Evolutionary conservation across 228 moss, liverwort and hornwort species (phyloP).

Genomic region (Sphagnum magellanicum): DNA sequence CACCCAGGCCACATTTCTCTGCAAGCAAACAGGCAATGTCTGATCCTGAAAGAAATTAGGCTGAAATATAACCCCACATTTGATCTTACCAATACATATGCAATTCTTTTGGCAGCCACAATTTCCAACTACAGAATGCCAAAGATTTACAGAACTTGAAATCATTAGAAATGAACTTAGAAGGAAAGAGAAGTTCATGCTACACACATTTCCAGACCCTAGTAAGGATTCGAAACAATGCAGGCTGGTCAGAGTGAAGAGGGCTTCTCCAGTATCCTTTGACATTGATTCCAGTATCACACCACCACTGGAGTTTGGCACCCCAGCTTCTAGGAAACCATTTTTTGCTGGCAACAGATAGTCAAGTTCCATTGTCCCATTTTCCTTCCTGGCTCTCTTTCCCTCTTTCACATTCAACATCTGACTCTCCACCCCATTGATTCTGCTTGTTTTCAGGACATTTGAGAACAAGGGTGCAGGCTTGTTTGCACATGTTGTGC

Average conservation of each 20-base stretch:
- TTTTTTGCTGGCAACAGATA: conserved; percentile 30
- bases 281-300: conserved; percentile 34
- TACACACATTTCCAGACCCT: conserved; percentile 34
- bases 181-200: not conserved
- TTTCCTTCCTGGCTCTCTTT: conserved; percentile 25
- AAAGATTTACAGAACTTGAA: too few species aligned
- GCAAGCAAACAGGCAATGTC: too few species aligned
- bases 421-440: conserved; percentile 25
- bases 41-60: too few species aligned
- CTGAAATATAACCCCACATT: too few species aligned
- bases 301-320: conserved; percentile 32
- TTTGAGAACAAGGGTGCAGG: conserved; percentile 54
- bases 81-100: too few species aligned
- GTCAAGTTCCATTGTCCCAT: conserved; percentile 23
- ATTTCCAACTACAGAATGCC: too few species aligned
- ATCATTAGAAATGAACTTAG: too few species aligned
- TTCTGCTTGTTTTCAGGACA: conserved; percentile 26
- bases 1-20: too few species aligned
- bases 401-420: conserved; percentile 15
- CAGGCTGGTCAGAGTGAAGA: conserved; percentile 30
- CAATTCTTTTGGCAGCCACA: too few species aligned
- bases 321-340: conserved; percentile 42
- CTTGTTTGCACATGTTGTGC: conserved; percentile 36
- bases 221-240: conserved; percentile 48
- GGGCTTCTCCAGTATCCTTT: conserved; percentile 47